These are phyloP conservation scores for Gypsophila paniculata DNA, from an alignment of 179 eudicot species.

Conservation along the genomic window DNA sequence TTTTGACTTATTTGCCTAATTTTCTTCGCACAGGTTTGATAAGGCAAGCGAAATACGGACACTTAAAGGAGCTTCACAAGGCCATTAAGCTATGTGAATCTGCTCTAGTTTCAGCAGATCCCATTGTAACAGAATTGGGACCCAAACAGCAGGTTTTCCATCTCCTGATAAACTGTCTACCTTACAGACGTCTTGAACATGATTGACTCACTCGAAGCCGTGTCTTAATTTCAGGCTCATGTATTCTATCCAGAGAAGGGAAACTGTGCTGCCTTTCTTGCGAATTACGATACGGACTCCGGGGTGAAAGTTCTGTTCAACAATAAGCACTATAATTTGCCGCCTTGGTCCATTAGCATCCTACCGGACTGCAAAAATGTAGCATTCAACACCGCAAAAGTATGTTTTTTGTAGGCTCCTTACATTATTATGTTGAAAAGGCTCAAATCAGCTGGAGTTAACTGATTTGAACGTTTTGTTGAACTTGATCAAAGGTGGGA, in stretches of 20 bases:
- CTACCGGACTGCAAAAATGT: conserved; percentile 90
- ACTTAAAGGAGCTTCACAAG: conserved; percentile 82
- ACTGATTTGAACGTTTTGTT: conserved; percentile 9
- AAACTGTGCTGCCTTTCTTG: conserved; percentile 80
- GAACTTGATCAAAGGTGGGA: conserved; percentile 57
- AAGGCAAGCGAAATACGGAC: conserved; percentile 90
- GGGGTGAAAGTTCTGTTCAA: conserved; percentile 73
- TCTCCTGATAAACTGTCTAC: not conserved
- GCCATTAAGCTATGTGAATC: conserved; percentile 80
- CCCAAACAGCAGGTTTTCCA: conserved; percentile 65
- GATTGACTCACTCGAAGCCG: conserved; percentile 12
- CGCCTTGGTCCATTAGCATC: conserved; percentile 99
- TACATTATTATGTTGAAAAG: conserved; percentile 10
- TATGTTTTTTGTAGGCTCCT: conserved; percentile 26
- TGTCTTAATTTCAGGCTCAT: conserved; percentile 57
- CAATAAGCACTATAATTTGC: conserved; percentile 76
- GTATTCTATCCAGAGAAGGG: conserved; percentile 68
- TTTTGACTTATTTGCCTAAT: conserved; percentile 8
- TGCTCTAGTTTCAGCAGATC: conserved; percentile 79
- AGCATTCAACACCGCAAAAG: conserved; percentile 94
- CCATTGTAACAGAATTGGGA: conserved; percentile 73
- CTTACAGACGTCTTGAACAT: not conserved
- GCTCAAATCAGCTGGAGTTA: not conserved
- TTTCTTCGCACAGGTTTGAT: conserved; percentile 51
- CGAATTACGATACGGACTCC: conserved; percentile 65